These are phyloP conservation scores for Calonectria fujianensis DNA, from an alignment of 2,329 filamentous ascomycete genomes.

Conservation along the genomic window DNA sequence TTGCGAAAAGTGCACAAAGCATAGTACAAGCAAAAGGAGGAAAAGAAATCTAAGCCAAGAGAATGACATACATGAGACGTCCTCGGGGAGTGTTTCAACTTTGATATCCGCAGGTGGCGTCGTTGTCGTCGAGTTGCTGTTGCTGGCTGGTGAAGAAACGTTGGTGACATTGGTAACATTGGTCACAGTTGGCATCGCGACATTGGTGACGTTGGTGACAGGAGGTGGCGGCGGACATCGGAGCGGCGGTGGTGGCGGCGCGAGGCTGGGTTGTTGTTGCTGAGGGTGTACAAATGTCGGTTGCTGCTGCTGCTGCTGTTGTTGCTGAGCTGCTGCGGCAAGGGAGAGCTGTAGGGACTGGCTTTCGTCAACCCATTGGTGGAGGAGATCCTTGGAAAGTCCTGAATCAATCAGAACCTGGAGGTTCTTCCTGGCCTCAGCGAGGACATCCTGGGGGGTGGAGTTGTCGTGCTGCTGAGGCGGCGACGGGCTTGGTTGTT, in stretches of 20 bases:
- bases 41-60: constrained; percentile 1
- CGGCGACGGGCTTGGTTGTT: constrained; percentile 51
- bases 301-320: constrained; percentile 47
- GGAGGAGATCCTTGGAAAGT: constrained; percentile 65
- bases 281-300: constrained; percentile 48
- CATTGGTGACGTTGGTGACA: constrained; percentile 19
- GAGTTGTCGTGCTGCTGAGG: constrained; percentile 57
- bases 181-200: constrained; percentile 38
- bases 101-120: constrained; percentile 56
- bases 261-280: constrained; percentile 47
- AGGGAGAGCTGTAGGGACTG: constrained; percentile 59
- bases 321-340: constrained; percentile 39
- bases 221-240: constrained; percentile 57
- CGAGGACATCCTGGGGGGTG: constrained; percentile 65
- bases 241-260: constrained; percentile 55
- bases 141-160: constrained; percentile 43
- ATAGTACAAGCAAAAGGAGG: background rate
- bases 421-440: constrained; percentile 67
- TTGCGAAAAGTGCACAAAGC: background rate
- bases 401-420: constrained; percentile 68
- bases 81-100: constrained; percentile 56
- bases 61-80: constrained; percentile 53
- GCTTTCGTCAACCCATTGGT: constrained; percentile 64
- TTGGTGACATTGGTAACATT: constrained; percentile 42
- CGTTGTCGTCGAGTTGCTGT: constrained; percentile 49